Conservation (phyloP, 495 filamentous ascomycete species). For the Friedmanniomyces endolithicus region DNA sequence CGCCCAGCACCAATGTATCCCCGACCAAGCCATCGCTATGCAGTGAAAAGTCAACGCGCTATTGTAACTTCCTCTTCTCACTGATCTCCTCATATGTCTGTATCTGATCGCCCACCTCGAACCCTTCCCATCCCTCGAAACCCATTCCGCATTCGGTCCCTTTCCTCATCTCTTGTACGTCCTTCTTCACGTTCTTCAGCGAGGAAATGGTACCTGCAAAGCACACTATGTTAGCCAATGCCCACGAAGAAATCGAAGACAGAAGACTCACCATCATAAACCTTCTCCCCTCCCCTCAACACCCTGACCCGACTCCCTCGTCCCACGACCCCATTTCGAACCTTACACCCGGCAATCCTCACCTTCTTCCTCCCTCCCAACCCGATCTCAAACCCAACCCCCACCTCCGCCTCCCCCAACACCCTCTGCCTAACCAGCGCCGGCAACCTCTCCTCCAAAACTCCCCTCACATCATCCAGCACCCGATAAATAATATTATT, state of each 20-base stretch:
- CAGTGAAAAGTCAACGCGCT: background rate
- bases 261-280: constrained; percentile 63
- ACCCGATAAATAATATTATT: constrained; percentile 90
- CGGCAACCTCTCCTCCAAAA: constrained; percentile 53
- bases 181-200: constrained; percentile 86
- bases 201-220: constrained; percentile 55
- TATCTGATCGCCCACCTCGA: constrained; percentile 69
- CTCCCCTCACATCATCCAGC: constrained; percentile 64
- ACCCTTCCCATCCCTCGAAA: constrained; percentile 66
- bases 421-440: constrained; percentile 54
- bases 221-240: background rate
- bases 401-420: constrained; percentile 77
- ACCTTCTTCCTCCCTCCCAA: constrained; percentile 54
- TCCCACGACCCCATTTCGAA: constrained; percentile 64
- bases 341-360: constrained; percentile 74
- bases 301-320: constrained; percentile 56
- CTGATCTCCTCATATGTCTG: constrained; percentile 71
- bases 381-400: constrained; percentile 71
- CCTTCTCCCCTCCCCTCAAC: constrained; percentile 50
- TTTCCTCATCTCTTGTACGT: constrained; percentile 77
- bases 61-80: constrained; percentile 57
- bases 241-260: constrained; percentile 5
- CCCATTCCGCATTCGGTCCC: constrained; percentile 83
- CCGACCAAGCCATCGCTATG: background rate
- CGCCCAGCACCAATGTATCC: background rate